A percentile compares a stretch with the other conserved stretches of the same genome.
Evolutionary conservation across 2,329 filamentous ascomycete species (phyloP).

Genomic region (Juglanconis oblonga): DNA sequence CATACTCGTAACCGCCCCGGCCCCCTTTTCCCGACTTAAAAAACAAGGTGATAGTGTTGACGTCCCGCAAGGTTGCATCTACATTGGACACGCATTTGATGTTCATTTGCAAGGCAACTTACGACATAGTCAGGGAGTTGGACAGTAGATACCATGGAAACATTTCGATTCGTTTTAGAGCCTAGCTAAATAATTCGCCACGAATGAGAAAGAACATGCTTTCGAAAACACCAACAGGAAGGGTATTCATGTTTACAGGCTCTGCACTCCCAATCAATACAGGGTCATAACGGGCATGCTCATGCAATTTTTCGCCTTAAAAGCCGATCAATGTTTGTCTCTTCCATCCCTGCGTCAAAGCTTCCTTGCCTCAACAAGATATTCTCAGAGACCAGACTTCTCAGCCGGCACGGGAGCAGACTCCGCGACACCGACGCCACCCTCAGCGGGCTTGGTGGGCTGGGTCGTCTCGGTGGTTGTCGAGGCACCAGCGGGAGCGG

Average conservation of each 20-base stretch:
- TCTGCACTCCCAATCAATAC: slow-evolving; percentile 7
- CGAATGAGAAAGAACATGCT: neutral
- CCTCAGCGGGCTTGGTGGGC: slow-evolving; percentile 16
- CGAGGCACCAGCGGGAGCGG: slow-evolving; percentile 22
- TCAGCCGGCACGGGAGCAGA: slow-evolving; percentile 16
- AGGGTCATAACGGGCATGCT: slow-evolving; percentile 11
- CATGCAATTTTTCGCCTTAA: slow-evolving; percentile 1
- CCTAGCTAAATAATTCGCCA: neutral
- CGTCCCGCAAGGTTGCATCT: no score
- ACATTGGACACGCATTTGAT: no score
- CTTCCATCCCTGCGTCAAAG: neutral
- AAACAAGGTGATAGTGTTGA: no score
- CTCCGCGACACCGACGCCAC: slow-evolving; percentile 14
- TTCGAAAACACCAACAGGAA: neutral
- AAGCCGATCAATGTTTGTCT: neutral
- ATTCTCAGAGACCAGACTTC: slow-evolving; percentile 5
- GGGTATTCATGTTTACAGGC: slow-evolving; percentile 13
- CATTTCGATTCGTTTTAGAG: neutral
- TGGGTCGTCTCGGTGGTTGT: slow-evolving; percentile 18
- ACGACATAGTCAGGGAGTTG: no score
- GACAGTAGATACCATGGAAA: neutral
- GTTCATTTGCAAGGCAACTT: neutral
- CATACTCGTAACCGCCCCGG: no score
- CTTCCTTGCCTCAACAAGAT: no score
- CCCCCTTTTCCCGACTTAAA: no score